Base-by-base conservation (phyloP, 371 early-diverging fungal species). In the Haplosporangium sp. region DNA sequence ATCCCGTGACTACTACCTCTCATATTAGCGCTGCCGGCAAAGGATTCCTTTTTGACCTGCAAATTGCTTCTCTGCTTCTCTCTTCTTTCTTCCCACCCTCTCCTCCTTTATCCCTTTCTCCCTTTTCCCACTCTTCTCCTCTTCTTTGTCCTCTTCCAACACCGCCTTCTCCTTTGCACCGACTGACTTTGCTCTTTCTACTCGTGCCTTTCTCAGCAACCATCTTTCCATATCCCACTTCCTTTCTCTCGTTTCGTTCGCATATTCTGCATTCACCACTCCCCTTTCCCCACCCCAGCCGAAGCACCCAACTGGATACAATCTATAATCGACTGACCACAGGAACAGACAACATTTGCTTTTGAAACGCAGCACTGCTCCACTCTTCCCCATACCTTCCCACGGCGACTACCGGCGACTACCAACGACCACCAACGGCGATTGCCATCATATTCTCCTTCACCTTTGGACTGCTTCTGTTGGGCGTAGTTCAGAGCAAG, bases 391-490 rank as follows among this genome's bases (percentile, higher is more conserved):
- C 10, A 23, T 21, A 8, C n/a, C 2, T 20, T 40, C 16, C 14
- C 29, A 29, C 29, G 29, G 29, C 29, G 29, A 29, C 29, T 29
- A 29, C 29, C 4, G 10, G 5, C 46, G 46, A 46, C 46, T 14
- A n/a, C 12, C 52, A 48, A n/a, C 5, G 10, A 29, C 37, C 55
- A 45, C 23, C 11, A n/a, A 4, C 42, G 14, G n/a, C 37, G 13
- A 6, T 16, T 16, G 29, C 29, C 43, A 48, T 48, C 41, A 47
- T 42, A 64, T 64, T 50, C 62, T 61, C 62, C 29, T 55, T 68
- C 56, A 55, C 48, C 62, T 53, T 29, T 42, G 45, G 29, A 43
- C 47, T 52, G 68, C 66, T 66, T 52, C 58, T 38, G 18, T 37
- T 42, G 38, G 45, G 38, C 38, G 54, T 42, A 29, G 29, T 29